Base-by-base conservation (phyloP, 192 early-diverging fungal genomes). In the Coemansia asiatica region DNA sequence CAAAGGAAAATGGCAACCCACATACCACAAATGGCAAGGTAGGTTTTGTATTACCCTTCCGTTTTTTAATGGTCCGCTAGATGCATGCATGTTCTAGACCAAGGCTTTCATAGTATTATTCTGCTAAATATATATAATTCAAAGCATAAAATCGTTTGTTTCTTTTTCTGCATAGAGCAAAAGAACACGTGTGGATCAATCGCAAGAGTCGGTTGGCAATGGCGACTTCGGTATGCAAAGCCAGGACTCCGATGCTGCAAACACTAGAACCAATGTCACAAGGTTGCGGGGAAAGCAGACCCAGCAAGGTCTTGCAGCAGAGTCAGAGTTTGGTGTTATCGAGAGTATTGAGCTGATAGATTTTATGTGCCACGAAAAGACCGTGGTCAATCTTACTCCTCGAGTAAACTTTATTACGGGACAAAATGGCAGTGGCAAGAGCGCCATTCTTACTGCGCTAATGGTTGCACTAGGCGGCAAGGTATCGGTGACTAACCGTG, bases 391-490 rank as follows among this genome's bases (percentile, higher is more conserved):
- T 40, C 89, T 99, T 61, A 87, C 89, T 25, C 87, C 92, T 6
- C 90, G 92, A 54, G 88, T 99, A 56, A 98, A 99, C 77, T 99
- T 99, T 78, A 88, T 99, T 33, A 92, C 94, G 56, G 97, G 97
- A 12, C 94, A 97, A 63, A 98, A 97, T 71, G 97, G 95, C 58
- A 93, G 90, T 72, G 97, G 97, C n/a, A 99, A 99, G 76, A 92
- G 90, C 71, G 95, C 96, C 28, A 92, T 98, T 57, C 79, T 99
- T 31, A 96, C 95, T 0, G 96, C 87, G 10, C 85, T 99, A 7
- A 90, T 87, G 6, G 85, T 99, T 48, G 91, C 90, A n/a, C 84
- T 99, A 27, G 97, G 97, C 57, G 97, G 91, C 35, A 94, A 92
- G 66, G 93, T 96, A 0, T 87, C 75, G 18, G 51, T 83, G n/a